A percentile compares a stretch with the other conserved stretches of the same genome.
phyloP scores from a whole-genome alignment of 768 basidiomycete species.

The Xerocomellus dryophilus region DNA sequence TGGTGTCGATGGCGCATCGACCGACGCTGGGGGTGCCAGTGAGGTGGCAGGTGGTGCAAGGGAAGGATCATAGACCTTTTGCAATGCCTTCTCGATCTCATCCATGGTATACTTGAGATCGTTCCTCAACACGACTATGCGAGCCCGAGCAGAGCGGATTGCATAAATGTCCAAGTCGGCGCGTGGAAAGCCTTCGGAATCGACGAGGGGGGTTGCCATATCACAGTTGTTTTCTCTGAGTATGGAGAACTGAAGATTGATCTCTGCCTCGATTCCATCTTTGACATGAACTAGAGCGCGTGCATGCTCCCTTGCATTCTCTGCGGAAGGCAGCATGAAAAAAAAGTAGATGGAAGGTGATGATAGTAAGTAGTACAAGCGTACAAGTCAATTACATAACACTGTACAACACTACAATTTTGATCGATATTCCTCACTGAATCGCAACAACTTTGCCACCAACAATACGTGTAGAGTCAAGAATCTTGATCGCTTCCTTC shows the following conservation, averaged over 20 bases:
- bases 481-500: slow-evolving; percentile 55
- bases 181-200: slow-evolving; percentile 85
- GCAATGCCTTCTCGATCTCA: slow-evolving; percentile 63
- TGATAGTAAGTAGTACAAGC: too few relatives aligned
- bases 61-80: slow-evolving; percentile 60
- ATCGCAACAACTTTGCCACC: slow-evolving; percentile 54
- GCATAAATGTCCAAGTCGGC: slow-evolving; percentile 83
- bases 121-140: slow-evolving; percentile 79
- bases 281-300: slow-evolving; percentile 65
- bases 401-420: too few relatives aligned
- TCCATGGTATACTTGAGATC: slow-evolving; percentile 67
- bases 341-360: not conserved
- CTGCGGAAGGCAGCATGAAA: slow-evolving; percentile 42
- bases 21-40: slow-evolving; percentile 13
- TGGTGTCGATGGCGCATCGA: slow-evolving; percentile 25
- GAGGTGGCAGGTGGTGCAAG: slow-evolving; percentile 3
- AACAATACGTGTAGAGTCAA: slow-evolving; percentile 47
- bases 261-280: slow-evolving; percentile 68
- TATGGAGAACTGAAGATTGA: slow-evolving; percentile 58
- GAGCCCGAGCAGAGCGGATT: slow-evolving; percentile 68
- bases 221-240: slow-evolving; percentile 61
- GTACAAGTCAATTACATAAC: slow-evolving; percentile 15
- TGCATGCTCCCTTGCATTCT: slow-evolving; percentile 53
- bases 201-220: slow-evolving; percentile 74
- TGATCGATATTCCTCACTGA: not conserved